Conservation (phyloP, 148 eudicot genomes). For the Fagopyrum tataricum region DNA sequence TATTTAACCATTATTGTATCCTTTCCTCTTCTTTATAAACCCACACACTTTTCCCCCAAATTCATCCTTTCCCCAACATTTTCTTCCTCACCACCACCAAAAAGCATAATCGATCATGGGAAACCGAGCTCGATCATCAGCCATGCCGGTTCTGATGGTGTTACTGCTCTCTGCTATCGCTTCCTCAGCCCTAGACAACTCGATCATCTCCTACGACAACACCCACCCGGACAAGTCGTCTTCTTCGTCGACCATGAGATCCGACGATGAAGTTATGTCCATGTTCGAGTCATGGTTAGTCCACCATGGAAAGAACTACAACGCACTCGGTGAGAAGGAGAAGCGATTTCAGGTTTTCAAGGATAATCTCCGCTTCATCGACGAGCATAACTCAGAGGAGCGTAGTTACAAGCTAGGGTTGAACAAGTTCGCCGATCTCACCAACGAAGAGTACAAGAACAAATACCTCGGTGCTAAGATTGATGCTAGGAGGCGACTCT, state of each 20-base stretch:
- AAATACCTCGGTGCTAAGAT: slow-evolving; percentile 42
- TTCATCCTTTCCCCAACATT: neutral
- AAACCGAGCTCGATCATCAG: slow-evolving; percentile 11
- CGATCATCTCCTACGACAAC: slow-evolving; percentile 31
- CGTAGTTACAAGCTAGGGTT: slow-evolving; percentile 46
- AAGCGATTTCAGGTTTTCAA: slow-evolving; percentile 53
- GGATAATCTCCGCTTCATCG: slow-evolving; percentile 50
- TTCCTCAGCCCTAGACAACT: slow-evolving; percentile 11
- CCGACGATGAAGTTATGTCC: slow-evolving; percentile 42
- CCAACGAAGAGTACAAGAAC: slow-evolving; percentile 71
- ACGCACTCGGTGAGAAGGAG: slow-evolving; percentile 59
- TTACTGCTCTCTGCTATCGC: neutral
- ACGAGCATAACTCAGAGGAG: slow-evolving; percentile 53
- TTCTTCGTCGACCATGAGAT: neutral
- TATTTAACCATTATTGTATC: neutral
- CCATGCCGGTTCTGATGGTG: neutral
- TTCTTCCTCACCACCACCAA: slow-evolving; percentile 14
- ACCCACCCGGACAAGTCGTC: slow-evolving; percentile 15
- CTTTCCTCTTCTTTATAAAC: slow-evolving; percentile 7
- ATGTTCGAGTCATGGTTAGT: slow-evolving; percentile 67
- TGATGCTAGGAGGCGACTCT: slow-evolving; percentile 16
- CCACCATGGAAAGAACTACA: slow-evolving; percentile 50
- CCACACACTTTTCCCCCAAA: slow-evolving; percentile 4
- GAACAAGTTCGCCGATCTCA: slow-evolving; percentile 75
- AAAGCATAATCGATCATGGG: neutral